Conservation (phyloP, 2,329 filamentous ascomycete species). For the Anisogramma anomala region DNA sequence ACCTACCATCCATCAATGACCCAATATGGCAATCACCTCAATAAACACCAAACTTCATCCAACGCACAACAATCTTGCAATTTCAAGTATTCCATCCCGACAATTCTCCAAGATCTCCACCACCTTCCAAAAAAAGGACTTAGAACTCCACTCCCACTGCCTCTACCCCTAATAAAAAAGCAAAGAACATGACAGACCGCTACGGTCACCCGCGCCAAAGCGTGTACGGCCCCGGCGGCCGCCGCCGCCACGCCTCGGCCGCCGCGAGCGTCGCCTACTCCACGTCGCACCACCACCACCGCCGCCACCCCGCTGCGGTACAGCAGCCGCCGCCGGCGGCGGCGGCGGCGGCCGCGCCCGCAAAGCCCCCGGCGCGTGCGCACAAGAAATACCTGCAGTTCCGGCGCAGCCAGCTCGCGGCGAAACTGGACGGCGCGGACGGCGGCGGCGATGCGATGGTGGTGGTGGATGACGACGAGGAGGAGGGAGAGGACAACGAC, state of each 20-base stretch:
- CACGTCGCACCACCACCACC: constrained; percentile 2
- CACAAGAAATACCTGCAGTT: constrained; percentile 8
- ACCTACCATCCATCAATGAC: too few relatives aligned
- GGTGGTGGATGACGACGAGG: constrained; percentile 23
- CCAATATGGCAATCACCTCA: too few relatives aligned
- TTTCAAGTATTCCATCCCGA: too few relatives aligned
- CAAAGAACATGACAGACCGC: constrained; percentile 19
- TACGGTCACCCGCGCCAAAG: constrained; percentile 15
- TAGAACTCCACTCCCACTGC: too few relatives aligned
- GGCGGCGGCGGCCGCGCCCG: neutral
- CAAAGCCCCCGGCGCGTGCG: neutral
- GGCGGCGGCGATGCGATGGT: constrained; percentile 40
- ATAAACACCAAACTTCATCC: too few relatives aligned
- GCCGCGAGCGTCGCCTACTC: constrained; percentile 14
- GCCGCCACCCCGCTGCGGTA: too few relatives aligned
- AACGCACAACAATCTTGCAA: too few relatives aligned
- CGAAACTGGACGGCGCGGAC: constrained; percentile 42
- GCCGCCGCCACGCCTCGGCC: constrained; percentile 12
- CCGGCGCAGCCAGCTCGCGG: constrained; percentile 47
- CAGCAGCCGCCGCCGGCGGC: neutral
- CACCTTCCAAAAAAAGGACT: too few relatives aligned
- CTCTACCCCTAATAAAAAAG: too few relatives aligned
- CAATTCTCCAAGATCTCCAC: too few relatives aligned
- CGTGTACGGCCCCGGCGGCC: constrained; percentile 6
- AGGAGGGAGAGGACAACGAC: constrained; percentile 37